Percentiles rank a stretch among this genome's conserved stretches.
These are phyloP conservation scores for Colletotrichum tropicale DNA, from an alignment of 2,329 filamentous ascomycete genomes.

Conservation along the genomic window DNA sequence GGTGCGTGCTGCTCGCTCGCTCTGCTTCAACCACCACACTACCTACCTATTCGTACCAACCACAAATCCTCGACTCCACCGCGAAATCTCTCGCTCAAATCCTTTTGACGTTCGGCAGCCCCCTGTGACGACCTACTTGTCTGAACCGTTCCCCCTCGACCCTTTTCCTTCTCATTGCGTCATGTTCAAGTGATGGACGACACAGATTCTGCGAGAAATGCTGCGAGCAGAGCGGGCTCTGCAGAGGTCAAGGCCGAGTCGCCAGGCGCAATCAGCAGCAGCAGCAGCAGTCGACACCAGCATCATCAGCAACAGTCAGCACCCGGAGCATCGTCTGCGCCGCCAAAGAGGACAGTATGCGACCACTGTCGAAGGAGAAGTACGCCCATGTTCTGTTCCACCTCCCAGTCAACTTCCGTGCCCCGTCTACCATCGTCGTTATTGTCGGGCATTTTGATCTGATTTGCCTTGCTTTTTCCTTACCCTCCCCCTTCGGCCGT, in stretches of 20 bases:
- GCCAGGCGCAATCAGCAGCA: constrained; percentile 8
- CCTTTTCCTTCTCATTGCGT: constrained; percentile 5
- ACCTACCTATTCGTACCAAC: background rate
- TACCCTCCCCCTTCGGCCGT: background rate
- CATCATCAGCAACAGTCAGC: constrained; percentile 10
- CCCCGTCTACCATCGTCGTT: background rate
- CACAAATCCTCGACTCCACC: constrained; percentile 10
- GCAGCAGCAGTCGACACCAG: background rate
- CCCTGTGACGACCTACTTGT: constrained; percentile 10
- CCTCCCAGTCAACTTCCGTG: background rate
- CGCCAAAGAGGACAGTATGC: constrained; percentile 43
- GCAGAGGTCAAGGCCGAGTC: constrained; percentile 21
- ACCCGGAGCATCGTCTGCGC: background rate
- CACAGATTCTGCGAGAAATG: constrained; percentile 21
- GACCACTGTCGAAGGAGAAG: constrained; percentile 49
- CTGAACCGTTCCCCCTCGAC: background rate
- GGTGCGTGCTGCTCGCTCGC: background rate
- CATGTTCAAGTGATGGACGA: constrained; percentile 19
- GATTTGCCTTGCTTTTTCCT: background rate
- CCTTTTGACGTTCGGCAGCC: constrained; percentile 5
- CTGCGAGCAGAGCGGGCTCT: constrained; percentile 20
- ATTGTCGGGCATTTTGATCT: background rate
- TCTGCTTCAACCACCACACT: background rate
- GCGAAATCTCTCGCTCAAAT: constrained; percentile 20
- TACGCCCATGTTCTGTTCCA: constrained; percentile 29